Evolutionary conservation across 305 asterid genomes (phyloP).

Genomic region (Stenogyne calaminthoides): DNA sequence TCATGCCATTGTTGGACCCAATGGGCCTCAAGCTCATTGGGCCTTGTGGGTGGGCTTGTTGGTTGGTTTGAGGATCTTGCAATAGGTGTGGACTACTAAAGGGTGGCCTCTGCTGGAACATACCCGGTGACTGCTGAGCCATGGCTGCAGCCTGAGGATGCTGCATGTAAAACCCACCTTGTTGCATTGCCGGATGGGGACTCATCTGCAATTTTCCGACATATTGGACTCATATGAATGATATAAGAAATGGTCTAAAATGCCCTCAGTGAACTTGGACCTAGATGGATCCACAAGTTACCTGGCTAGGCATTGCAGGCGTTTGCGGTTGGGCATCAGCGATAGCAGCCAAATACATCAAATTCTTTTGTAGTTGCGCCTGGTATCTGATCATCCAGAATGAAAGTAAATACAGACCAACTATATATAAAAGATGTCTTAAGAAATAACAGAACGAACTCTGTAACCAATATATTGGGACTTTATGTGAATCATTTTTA

Average conservation of each 20-base stretch:
- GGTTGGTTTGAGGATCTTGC: constrained; percentile 49
- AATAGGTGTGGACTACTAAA: constrained; percentile 51
- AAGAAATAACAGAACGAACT: background rate
- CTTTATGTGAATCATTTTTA: background rate
- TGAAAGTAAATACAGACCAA: constrained; percentile 7
- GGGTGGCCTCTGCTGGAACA: constrained; percentile 59
- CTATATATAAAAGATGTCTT: background rate
- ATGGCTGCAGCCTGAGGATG: constrained; percentile 72
- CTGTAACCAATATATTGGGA: background rate
- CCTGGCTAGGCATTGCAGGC: constrained; percentile 77
- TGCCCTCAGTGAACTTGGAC: background rate
- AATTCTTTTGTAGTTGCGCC: constrained; percentile 88
- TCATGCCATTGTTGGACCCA: constrained; percentile 47
- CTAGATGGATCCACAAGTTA: constrained; percentile 13
- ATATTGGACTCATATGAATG: background rate
- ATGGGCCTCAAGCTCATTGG: constrained; percentile 54
- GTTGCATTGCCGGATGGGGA: constrained; percentile 73
- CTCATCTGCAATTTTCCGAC: constrained; percentile 54
- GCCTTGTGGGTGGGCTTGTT: constrained; percentile 45
- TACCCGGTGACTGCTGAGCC: constrained; percentile 55
- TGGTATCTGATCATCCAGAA: constrained; percentile 63
- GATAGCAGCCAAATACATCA: constrained; percentile 97
- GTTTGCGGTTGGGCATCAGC: constrained; percentile 97
- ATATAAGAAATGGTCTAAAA: constrained; percentile 7
- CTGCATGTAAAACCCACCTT: constrained; percentile 80